Conservation (phyloP, 1,284 basidiomycete species). For the Grifola frondosa region DNA sequence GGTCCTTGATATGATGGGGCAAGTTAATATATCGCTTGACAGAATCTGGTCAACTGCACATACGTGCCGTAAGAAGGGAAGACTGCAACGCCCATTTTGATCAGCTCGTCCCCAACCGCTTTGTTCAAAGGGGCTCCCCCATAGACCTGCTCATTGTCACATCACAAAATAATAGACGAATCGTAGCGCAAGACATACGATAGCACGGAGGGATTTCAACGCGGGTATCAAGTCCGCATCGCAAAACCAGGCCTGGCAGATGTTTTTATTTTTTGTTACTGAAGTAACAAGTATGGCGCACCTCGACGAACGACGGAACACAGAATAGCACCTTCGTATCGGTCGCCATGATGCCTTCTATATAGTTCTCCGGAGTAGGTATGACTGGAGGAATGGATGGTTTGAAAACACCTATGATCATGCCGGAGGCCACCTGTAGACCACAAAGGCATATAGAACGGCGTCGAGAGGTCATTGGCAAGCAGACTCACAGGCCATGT, state of each 20-base stretch:
- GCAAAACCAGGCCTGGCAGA: slow-evolving; percentile 16
- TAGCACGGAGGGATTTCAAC: slow-evolving; percentile 13
- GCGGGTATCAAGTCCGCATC: slow-evolving; percentile 12
- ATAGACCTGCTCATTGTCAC: no score
- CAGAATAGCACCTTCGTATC: slow-evolving; percentile 22
- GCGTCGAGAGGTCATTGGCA: neutral
- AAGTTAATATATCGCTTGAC: no score
- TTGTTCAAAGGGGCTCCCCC: slow-evolving; percentile 19
- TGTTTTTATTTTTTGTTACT: neutral
- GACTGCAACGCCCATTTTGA: slow-evolving; percentile 9
- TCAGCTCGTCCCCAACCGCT: slow-evolving; percentile 15
- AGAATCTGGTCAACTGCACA: no score
- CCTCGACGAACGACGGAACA: slow-evolving; percentile 32
- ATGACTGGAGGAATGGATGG: slow-evolving; percentile 22
- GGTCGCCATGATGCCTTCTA: slow-evolving; percentile 19
- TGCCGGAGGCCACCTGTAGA: slow-evolving; percentile 25
- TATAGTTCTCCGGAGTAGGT: slow-evolving; percentile 26
- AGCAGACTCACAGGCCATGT: slow-evolving; percentile 16
- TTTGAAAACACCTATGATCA: slow-evolving; percentile 24
- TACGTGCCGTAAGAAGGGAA: slow-evolving; percentile 17
- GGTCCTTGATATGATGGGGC: slow-evolving; percentile 9
- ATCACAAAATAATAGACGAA: neutral
- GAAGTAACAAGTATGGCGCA: slow-evolving; percentile 3
- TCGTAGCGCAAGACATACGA: slow-evolving; percentile 7
- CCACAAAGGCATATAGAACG: neutral